Percentiles rank a stretch among this genome's conserved stretches.
Evolutionary conservation across 768 basidiomycete species (phyloP).

Genomic region (Leucosporidium creatinivorum): DNA sequence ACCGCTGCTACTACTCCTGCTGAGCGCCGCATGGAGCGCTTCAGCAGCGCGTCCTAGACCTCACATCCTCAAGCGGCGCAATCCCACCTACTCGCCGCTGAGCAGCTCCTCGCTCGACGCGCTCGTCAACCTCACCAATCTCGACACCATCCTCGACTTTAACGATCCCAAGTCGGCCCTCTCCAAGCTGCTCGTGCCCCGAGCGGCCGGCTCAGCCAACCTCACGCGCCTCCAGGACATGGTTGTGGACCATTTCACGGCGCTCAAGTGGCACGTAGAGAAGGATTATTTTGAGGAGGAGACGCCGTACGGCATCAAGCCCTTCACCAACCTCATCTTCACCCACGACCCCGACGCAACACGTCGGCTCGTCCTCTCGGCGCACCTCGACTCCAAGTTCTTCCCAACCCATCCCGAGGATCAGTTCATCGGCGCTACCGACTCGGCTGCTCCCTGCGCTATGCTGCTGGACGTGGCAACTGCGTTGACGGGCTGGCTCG

Average conservation of each 20-base stretch:
- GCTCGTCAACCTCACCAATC: conserved; percentile 52
- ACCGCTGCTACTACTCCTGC: too few species aligned
- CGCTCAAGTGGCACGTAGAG: conserved; percentile 49
- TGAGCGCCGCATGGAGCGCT: too few species aligned
- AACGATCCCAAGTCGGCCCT: conserved; percentile 63
- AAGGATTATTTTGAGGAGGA: conserved; percentile 67
- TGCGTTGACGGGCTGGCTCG: conserved; percentile 50
- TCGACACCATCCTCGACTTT: conserved; percentile 62
- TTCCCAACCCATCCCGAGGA: conserved; percentile 19
- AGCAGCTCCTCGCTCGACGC: conserved; percentile 23
- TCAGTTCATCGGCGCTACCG: conserved; percentile 94
- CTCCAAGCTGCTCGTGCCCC: conserved; percentile 75
- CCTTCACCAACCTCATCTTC: conserved; percentile 85
- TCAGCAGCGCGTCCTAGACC: too few species aligned
- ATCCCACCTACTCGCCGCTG: conserved; percentile 25
- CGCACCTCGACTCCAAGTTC: conserved; percentile 36
- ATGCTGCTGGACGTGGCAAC: conserved; percentile 88
- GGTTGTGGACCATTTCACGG: conserved; percentile 7
- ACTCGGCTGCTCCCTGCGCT: conserved; percentile 91
- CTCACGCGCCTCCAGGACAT: conserved; percentile 25
- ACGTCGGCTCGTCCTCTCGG: conserved; percentile 74
- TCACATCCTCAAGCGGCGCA: conserved; percentile 23
- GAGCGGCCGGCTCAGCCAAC: conserved; percentile 54
- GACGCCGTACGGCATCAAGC: conserved; percentile 73
- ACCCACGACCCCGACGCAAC: conserved; percentile 85